A percentile compares a stretch with the other conserved stretches of the same genome.
Conservation (phyloP, 2,329 filamentous ascomycete genomes). For the Madurella mycetomatis region DNA sequence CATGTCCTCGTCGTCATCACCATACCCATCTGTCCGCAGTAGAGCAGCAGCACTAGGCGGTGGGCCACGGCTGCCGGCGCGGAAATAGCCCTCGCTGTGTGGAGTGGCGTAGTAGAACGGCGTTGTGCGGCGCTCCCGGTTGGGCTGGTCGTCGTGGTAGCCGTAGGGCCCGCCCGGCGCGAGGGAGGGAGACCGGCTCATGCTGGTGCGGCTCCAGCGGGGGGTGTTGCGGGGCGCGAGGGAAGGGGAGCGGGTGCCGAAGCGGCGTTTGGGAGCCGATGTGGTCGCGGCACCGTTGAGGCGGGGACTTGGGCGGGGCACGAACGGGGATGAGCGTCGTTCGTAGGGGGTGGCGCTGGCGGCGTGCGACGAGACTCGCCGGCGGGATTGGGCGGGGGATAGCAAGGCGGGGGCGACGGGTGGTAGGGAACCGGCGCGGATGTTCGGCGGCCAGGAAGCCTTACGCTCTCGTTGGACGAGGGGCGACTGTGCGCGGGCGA, state of each 20-base stretch:
- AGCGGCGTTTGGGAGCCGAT: slow-evolving; percentile 34
- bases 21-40: slow-evolving; percentile 25
- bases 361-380: slow-evolving; percentile 43
- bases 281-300: slow-evolving; percentile 36
- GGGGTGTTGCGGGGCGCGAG: slow-evolving; percentile 49
- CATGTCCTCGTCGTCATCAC: slow-evolving; percentile 32
- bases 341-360: slow-evolving; percentile 31
- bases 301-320: slow-evolving; percentile 31
- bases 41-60: background rate
- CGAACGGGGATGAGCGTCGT: slow-evolving; percentile 37
- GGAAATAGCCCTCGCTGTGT: slow-evolving; percentile 51
- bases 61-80: slow-evolving; percentile 23
- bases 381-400: slow-evolving; percentile 40
- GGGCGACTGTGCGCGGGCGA: slow-evolving; percentile 40
- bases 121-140: slow-evolving; percentile 40
- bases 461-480: slow-evolving; percentile 36
- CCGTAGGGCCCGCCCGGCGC: slow-evolving; percentile 38
- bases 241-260: slow-evolving; percentile 56
- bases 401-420: slow-evolving; percentile 34
- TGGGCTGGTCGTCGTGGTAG: slow-evolving; percentile 29
- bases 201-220: slow-evolving; percentile 43
- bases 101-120: slow-evolving; percentile 74
- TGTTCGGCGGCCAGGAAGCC: slow-evolving; percentile 42
- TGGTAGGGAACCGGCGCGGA: slow-evolving; percentile 53
- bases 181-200: slow-evolving; percentile 32